phyloP scores from a whole-genome alignment of 805 yeast genomes.

The Soucietia sequanensis region DNA sequence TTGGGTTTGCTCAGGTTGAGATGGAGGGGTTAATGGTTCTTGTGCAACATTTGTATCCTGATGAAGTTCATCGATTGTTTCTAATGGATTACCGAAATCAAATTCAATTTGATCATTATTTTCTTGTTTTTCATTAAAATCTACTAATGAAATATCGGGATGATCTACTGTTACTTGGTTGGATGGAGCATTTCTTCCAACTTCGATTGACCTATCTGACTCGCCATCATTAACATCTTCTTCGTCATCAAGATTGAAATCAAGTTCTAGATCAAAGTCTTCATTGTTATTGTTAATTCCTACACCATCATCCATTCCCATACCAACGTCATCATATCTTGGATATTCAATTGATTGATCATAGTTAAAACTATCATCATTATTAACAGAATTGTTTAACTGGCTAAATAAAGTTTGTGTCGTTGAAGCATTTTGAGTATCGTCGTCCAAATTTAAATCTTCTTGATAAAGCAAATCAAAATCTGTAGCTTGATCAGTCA shows the following conservation, averaged over 20 bases:
- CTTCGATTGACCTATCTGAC: slow-evolving; percentile 47
- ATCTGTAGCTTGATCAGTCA: slow-evolving; percentile 78
- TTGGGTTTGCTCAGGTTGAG: not conserved
- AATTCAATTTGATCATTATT: slow-evolving; percentile 23
- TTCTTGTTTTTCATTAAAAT: slow-evolving; percentile 14
- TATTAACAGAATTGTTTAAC: slow-evolving; percentile 13
- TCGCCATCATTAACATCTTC: slow-evolving; percentile 23
- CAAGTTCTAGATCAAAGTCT: slow-evolving; percentile 52
- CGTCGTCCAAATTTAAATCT: slow-evolving; percentile 43
- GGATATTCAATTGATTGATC: slow-evolving; percentile 70
- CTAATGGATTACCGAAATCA: slow-evolving; percentile 43
- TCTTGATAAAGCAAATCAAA: slow-evolving; percentile 70
- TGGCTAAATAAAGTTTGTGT: slow-evolving; percentile 22
- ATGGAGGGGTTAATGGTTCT: slow-evolving; percentile 27
- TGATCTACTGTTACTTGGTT: slow-evolving; percentile 15
- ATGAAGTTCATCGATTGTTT: slow-evolving; percentile 23
- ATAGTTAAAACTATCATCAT: slow-evolving; percentile 36
- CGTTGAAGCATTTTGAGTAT: slow-evolving; percentile 6
- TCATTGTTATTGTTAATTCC: slow-evolving; percentile 17
- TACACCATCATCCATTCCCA: slow-evolving; percentile 18
- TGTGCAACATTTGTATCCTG: slow-evolving; percentile 4
- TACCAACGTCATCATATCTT: slow-evolving; percentile 43
- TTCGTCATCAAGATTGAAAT: slow-evolving; percentile 35
- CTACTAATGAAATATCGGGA: slow-evolving; percentile 24
- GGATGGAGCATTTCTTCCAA: slow-evolving; percentile 50